Base-by-base conservation (phyloP, 805 yeast genomes). In the Starmerella cellae region DNA sequence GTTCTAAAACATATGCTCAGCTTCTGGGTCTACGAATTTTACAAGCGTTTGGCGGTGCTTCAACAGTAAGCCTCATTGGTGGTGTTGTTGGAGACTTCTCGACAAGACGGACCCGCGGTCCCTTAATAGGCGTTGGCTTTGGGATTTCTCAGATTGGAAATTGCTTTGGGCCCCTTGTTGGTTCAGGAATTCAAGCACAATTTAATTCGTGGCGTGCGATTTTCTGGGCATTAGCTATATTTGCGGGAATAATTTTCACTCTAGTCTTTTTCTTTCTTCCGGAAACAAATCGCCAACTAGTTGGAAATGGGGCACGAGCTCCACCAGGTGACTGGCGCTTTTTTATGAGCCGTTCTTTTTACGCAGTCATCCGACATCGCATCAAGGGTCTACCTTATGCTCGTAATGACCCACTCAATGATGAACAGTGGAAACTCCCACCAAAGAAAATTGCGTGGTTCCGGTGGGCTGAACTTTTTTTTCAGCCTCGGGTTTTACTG, bases 1-100 rank as follows among this genome's bases (percentile, higher is more conserved):
- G 68, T 20, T 61, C 75, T 2, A 60, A 73, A 19, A 67, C 62
- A 1, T 81, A 75, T 55, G 72, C 80, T 61, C 65, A 74, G 20
- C 61, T 84, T n/a, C 60, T 80, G 5, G 71, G 77, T 1, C 61
- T 84, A 27, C 62, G 95, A 47, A 74, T 83, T 58, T 50, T 81
- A n/a, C 87, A 82, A 54, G 85, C 93, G 0, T 68, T 77, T 6
- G 84, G 82, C 13, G 77, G 78, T 4, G 77, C 91, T 0, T 84
- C 94, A 0, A 71, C 82, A 2, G 71, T 83, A 20, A 76, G 93
- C 2, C 69, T 83, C 2, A 68, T 70, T 30, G 68, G 78, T 2
- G 91, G 91, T 1, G 68, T 78, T 0, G 71, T 80, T 42, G 88
- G 85, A 9, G 95, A 84, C 61, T 62, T 78, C 20, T 74, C 84